Evolutionary conservation across 768 basidiomycete species (phyloP).

Genomic region (Suillus bovinus): DNA sequence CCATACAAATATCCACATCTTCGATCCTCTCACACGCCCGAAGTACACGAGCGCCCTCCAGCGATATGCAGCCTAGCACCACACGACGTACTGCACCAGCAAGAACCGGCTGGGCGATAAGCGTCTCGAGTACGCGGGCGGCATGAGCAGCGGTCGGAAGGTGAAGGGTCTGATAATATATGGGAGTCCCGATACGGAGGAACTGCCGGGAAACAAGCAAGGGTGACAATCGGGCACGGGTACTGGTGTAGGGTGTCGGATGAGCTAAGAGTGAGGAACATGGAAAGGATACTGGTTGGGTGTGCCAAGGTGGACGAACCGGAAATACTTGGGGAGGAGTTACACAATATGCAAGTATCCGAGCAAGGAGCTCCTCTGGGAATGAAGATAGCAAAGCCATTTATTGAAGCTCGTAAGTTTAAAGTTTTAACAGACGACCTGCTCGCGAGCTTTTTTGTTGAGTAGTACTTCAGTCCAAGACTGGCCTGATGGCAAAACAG

Average conservation of each 20-base stretch:
- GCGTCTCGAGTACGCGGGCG: slow-evolving; percentile 35
- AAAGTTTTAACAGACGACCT: neutral
- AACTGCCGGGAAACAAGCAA: slow-evolving; percentile 55
- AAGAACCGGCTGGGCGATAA: slow-evolving; percentile 39
- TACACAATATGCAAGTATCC: too few species aligned
- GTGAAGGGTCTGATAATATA: slow-evolving; percentile 55
- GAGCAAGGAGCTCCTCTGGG: too few species aligned
- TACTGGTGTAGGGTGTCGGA: slow-evolving; percentile 9
- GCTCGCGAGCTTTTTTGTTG: neutral
- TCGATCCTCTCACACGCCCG: slow-evolving; percentile 28
- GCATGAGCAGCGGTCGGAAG: slow-evolving; percentile 44
- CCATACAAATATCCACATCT: slow-evolving; percentile 42
- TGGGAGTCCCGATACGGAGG: slow-evolving; percentile 55
- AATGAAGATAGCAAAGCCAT: too few species aligned
- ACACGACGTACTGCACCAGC: slow-evolving; percentile 43
- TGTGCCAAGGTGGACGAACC: slow-evolving; percentile 27
- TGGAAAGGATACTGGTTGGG: slow-evolving; percentile 16
- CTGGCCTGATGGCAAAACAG: neutral
- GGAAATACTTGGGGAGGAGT: slow-evolving; percentile 10
- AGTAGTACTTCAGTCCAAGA: neutral
- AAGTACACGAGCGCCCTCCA: slow-evolving; percentile 42
- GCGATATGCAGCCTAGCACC: slow-evolving; percentile 42
- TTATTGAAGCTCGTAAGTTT: neutral
- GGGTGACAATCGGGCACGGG: slow-evolving; percentile 35
- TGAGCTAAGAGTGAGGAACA: slow-evolving; percentile 9